phyloP scores from a whole-genome alignment of 2,329 filamentous ascomycete genomes.

The Fusarium sp. region DNA sequence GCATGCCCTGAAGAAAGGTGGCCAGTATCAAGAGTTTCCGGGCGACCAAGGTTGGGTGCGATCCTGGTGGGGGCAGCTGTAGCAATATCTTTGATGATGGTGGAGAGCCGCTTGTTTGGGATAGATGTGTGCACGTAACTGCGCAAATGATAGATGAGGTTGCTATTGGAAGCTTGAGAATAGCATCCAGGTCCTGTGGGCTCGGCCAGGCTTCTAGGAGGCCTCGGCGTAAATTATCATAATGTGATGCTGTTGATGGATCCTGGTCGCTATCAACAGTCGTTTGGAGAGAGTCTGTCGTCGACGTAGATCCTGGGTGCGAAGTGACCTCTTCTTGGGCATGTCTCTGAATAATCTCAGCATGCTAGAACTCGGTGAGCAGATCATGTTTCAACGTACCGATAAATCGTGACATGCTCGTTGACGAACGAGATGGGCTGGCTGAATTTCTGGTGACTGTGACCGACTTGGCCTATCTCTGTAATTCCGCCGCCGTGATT shows the following conservation, averaged over 20 bases:
- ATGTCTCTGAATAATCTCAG: background rate
- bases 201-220: slow-evolving; percentile 55
- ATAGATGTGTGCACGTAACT: slow-evolving; percentile 47
- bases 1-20: slow-evolving; percentile 51
- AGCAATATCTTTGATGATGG: slow-evolving; percentile 49
- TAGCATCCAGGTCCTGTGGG: slow-evolving; percentile 51
- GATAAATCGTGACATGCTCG: background rate
- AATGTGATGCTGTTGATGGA: background rate
- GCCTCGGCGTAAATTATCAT: slow-evolving; percentile 43
- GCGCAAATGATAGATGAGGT: slow-evolving; percentile 51
- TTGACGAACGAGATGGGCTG: background rate
- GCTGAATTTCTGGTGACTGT: background rate
- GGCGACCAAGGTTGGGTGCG: slow-evolving; percentile 58
- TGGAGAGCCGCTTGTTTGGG: background rate
- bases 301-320: background rate
- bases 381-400: background rate
- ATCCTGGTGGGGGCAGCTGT: slow-evolving; percentile 22
- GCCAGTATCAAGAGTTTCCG: slow-evolving; percentile 54
- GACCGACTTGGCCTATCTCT: background rate
- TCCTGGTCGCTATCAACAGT: background rate
- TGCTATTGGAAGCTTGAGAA: slow-evolving; percentile 47
- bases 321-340: background rate
- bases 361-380: background rate
- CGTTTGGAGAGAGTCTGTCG: background rate
- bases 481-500: background rate